These are phyloP conservation scores for Xylaria sp. DNA, from an alignment of 2,329 filamentous ascomycete species.

Conservation along the genomic window DNA sequence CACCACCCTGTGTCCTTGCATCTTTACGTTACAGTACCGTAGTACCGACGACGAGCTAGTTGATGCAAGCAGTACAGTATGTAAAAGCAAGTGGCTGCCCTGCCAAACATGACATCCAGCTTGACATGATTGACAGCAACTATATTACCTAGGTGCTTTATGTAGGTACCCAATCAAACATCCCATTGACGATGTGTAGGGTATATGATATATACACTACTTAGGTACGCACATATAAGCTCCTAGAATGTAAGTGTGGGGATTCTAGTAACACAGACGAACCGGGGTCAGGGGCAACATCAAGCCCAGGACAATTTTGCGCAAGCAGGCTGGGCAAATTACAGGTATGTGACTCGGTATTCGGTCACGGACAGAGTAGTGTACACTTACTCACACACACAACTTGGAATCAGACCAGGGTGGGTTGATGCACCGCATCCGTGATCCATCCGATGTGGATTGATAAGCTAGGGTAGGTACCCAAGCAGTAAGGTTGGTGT, in stretches of 20 bases:
- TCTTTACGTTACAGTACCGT: not conserved
- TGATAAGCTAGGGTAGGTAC: conserved; percentile 16
- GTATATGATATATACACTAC: not conserved
- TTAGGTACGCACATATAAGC: not conserved
- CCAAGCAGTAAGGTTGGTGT: not conserved
- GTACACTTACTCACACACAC: not conserved
- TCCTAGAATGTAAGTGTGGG: not conserved
- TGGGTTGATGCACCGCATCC: conserved; percentile 29
- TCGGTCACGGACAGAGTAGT: conserved; percentile 3
- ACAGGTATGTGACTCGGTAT: conserved; percentile 21
- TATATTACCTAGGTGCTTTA: not conserved
- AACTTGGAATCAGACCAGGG: conserved; percentile 27
- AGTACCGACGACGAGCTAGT: not conserved
- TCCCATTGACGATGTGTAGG: not conserved
- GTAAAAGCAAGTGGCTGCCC: conserved; percentile 17
- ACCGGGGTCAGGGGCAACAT: conserved; percentile 21
- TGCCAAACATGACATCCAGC: conserved; percentile 13
- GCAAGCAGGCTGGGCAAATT: conserved; percentile 15
- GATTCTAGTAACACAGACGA: conserved; percentile 21
- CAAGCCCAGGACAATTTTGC: conserved; percentile 12
- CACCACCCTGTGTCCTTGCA: conserved; percentile 24
- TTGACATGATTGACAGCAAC: conserved; percentile 10
- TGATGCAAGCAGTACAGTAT: not conserved
- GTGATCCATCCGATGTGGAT: conserved; percentile 28
- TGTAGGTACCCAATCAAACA: not conserved